phyloP scores from a whole-genome alignment of 2,329 filamentous ascomycete genomes.

The Colletotrichum sublineola region DNA sequence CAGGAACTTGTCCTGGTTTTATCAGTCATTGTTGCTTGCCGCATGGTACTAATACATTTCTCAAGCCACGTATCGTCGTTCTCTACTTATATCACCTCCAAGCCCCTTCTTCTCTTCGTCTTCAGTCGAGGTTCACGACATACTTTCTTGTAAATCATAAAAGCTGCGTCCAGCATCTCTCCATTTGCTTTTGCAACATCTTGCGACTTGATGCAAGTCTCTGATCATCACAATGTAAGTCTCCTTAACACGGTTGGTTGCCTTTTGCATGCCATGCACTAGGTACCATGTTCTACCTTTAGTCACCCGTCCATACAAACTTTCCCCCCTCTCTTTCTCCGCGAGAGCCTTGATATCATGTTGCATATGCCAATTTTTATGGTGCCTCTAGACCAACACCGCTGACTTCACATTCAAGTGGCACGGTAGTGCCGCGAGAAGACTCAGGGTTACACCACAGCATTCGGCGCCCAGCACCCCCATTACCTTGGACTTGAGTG shows the following conservation, averaged over 20 bases:
- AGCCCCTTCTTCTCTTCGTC: not conserved
- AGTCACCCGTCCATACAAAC: slow-evolving; percentile 2
- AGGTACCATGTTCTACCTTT: too few species aligned
- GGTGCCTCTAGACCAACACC: slow-evolving; percentile 4
- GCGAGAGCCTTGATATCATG: slow-evolving; percentile 2
- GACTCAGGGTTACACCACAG: slow-evolving; percentile 19
- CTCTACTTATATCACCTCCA: slow-evolving; percentile 28
- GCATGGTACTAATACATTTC: not conserved
- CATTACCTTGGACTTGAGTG: not conserved
- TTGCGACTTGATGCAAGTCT: slow-evolving; percentile 18
- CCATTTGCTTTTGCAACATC: slow-evolving; percentile 14
- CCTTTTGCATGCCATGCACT: slow-evolving; percentile 19
- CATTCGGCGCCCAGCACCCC: slow-evolving; percentile 15
- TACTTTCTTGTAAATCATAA: not conserved
- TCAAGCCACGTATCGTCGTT: not conserved
- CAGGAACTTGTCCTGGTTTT: not conserved
- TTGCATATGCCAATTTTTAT: slow-evolving; percentile 15
- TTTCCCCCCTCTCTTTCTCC: slow-evolving; percentile 4
- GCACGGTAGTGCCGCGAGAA: slow-evolving; percentile 14
- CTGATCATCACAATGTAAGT: slow-evolving; percentile 27
- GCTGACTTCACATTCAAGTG: slow-evolving; percentile 10
- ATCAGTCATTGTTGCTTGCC: not conserved
- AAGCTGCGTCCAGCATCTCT: not conserved
- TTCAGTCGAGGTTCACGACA: not conserved
- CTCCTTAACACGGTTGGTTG: slow-evolving; percentile 2